Percentiles rank a stretch among this genome's conserved stretches.
phyloP scores from a whole-genome alignment of 2,329 filamentous ascomycete species.

The Dactylellina leptospora region DNA sequence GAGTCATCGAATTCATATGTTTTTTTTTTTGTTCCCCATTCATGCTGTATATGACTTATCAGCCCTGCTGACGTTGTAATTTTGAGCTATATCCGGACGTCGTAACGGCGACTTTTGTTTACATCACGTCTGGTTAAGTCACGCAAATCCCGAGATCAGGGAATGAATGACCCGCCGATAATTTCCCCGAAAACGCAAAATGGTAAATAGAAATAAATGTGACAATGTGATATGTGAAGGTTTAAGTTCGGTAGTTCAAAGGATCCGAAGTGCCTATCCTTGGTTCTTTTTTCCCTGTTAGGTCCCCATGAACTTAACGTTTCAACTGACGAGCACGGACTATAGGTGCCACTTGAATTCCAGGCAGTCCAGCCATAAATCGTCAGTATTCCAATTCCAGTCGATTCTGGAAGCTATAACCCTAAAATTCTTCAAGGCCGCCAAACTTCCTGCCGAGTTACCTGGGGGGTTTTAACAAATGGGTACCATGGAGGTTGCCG shows the following conservation, averaged over 20 bases:
- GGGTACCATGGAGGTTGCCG: neutral
- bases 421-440: neutral
- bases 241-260: neutral
- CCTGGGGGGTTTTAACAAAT: neutral
- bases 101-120: neutral
- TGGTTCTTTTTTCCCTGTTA: neutral
- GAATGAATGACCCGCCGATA: neutral
- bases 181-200: neutral
- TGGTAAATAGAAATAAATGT: too few relatives aligned
- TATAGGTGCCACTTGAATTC: too few relatives aligned
- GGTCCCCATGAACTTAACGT: slow-evolving; percentile 2
- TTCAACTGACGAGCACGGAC: neutral
- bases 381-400: too few relatives aligned
- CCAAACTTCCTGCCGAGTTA: neutral
- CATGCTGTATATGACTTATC: too few relatives aligned
- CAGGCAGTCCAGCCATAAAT: too few relatives aligned
- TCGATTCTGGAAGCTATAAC: neutral
- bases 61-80: too few relatives aligned
- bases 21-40: neutral
- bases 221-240: neutral
- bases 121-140: neutral
- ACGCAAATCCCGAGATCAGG: neutral
- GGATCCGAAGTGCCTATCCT: neutral
- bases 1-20: neutral
- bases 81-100: too few relatives aligned